phyloP scores from a whole-genome alignment of 106 monocot genomes.

The Apostasia ramifera region DNA sequence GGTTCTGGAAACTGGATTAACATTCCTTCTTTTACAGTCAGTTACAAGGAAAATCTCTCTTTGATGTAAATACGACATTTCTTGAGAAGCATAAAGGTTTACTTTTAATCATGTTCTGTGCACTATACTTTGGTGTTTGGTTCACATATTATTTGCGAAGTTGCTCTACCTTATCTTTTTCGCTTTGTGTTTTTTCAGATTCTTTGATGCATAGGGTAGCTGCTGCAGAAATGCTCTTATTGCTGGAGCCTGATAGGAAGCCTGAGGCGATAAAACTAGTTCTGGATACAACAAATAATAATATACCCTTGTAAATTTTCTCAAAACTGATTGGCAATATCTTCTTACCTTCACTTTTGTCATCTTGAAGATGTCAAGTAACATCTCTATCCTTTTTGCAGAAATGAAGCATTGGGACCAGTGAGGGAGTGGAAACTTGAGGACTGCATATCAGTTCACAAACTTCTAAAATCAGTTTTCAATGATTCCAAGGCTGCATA shows the following conservation, averaged over 20 bases:
- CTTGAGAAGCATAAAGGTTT: conserved; percentile 77
- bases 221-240: conserved; percentile 77
- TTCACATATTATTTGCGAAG: background rate
- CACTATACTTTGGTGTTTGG: background rate
- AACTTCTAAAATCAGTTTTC: conserved; percentile 56
- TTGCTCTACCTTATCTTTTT: background rate
- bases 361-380: background rate
- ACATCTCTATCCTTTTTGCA: conserved; percentile 15
- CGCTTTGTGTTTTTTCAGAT: conserved; percentile 27
- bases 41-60: conserved; percentile 67
- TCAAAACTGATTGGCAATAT: too few relatives aligned
- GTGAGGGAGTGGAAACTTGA: conserved; percentile 61
- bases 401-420: conserved; percentile 38
- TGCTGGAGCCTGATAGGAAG: conserved; percentile 71
- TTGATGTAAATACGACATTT: conserved; percentile 68
- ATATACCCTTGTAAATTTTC: conserved; percentile 16
- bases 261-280: conserved; percentile 75
- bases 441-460: conserved; percentile 76
- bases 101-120: background rate
- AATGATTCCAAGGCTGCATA: conserved; percentile 48
- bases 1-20: background rate
- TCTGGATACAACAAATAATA: conserved; percentile 55
- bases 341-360: too few relatives aligned
- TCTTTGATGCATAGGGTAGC: conserved; percentile 93
- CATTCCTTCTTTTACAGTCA: conserved; percentile 43